phyloP scores from a whole-genome alignment of 805 yeast species.

The Gaillardinia entomophila region DNA sequence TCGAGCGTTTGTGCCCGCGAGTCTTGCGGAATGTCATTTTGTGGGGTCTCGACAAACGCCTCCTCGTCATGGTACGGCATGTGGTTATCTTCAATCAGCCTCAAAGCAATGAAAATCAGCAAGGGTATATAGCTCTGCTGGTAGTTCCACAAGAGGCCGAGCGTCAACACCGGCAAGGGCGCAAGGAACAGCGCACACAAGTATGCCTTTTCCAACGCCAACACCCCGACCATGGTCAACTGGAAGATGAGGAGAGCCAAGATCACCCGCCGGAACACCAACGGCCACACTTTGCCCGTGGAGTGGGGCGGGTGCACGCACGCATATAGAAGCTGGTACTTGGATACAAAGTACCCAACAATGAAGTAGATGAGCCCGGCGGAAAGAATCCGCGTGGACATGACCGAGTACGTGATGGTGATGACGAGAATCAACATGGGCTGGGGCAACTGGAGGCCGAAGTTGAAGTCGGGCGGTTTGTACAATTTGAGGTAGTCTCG shows the following conservation, averaged over 20 bases:
- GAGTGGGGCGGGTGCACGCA: conserved; percentile 96
- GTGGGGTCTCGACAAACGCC: conserved; percentile 4
- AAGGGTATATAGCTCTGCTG: conserved; percentile 77
- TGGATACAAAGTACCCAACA: conserved; percentile 82
- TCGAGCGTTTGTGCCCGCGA: conserved; percentile 54
- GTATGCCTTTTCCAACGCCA: conserved; percentile 78
- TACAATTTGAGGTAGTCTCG: conserved; percentile 70
- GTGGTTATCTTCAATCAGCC: conserved; percentile 60
- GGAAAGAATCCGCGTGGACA: conserved; percentile 79
- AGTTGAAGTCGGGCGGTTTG: conserved; percentile 87
- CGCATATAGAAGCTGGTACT: conserved; percentile 83
- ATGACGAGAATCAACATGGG: conserved; percentile 83
- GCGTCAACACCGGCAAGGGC: conserved; percentile 71
- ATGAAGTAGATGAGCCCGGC: conserved; percentile 82
- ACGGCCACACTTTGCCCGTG: conserved; percentile 95
- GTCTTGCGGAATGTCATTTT: conserved; percentile 4
- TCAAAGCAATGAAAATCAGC: conserved; percentile 77
- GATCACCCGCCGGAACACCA: conserved; percentile 75
- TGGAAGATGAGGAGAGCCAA: conserved; percentile 82
- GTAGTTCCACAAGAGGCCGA: conserved; percentile 70
- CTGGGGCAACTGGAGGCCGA: conserved; percentile 87
- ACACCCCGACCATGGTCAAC: conserved; percentile 86
- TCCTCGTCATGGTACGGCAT: conserved; percentile 17
- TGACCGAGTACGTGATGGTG: conserved; percentile 79
- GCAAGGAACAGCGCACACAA: conserved; percentile 61